phyloP scores from a whole-genome alignment of 352 stramenopile genomes.

The Phytopythium chamaehyphon region DNA sequence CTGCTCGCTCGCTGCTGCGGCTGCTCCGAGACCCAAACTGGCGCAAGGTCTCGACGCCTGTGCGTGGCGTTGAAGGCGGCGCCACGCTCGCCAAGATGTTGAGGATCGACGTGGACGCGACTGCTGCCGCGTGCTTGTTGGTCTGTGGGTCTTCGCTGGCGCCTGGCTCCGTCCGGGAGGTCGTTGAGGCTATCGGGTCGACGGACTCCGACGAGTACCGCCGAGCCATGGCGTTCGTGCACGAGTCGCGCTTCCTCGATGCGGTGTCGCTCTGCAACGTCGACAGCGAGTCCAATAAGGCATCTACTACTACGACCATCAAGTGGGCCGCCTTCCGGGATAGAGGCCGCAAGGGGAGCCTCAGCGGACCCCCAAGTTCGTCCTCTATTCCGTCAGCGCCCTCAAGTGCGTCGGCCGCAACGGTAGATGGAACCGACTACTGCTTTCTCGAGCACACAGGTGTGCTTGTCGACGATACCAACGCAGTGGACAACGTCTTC shows the following conservation, averaged over 20 bases:
- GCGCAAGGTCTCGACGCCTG: slow-evolving; percentile 43
- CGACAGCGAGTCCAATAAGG: neutral
- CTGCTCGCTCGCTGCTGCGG: slow-evolving; percentile 33
- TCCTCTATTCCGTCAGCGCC: neutral
- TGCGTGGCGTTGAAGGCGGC: slow-evolving; percentile 33
- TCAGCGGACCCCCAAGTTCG: neutral
- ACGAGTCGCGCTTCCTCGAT: slow-evolving; percentile 56
- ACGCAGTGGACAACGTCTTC: neutral
- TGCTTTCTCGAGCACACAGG: slow-evolving; percentile 77
- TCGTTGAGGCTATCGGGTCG: slow-evolving; percentile 58
- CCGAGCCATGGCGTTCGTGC: slow-evolving; percentile 57
- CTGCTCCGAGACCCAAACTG: slow-evolving; percentile 48
- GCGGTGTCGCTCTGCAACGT: slow-evolving; percentile 56
- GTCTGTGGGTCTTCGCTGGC: slow-evolving; percentile 56
- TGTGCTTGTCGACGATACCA: slow-evolving; percentile 25
- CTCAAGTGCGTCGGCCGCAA: neutral
- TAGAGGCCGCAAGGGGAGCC: slow-evolving; percentile 16
- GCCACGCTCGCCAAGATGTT: slow-evolving; percentile 52
- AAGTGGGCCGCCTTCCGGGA: slow-evolving; percentile 71
- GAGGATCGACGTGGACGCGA: slow-evolving; percentile 35
- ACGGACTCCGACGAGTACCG: slow-evolving; percentile 67
- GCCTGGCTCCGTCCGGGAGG: slow-evolving; percentile 53
- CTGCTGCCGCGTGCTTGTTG: slow-evolving; percentile 42
- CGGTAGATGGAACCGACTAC: slow-evolving; percentile 48
- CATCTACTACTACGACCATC: slow-evolving; percentile 56